phyloP scores from a whole-genome alignment of 192 early-diverging fungal species.

The Dimargaris cristalligena region DNA sequence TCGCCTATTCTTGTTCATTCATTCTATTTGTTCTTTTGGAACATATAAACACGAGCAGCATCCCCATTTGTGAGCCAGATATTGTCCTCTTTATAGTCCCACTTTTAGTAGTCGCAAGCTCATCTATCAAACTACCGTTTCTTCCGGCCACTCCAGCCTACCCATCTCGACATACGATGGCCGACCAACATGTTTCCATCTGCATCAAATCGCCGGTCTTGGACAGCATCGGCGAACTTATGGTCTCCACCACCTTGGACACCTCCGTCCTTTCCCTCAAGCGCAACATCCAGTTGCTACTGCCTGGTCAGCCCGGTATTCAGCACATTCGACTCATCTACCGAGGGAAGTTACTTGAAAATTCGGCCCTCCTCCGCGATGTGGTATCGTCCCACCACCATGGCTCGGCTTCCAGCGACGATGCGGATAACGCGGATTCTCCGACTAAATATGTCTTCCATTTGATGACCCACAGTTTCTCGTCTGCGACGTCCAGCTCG shows the following conservation, averaged over 20 bases:
- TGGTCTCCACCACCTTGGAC: background rate
- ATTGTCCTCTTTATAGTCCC: too few relatives aligned
- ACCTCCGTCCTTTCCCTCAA: background rate
- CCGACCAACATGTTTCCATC: background rate
- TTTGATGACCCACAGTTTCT: background rate
- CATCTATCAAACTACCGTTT: too few relatives aligned
- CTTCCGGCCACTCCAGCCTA: too few relatives aligned
- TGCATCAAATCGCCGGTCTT: background rate
- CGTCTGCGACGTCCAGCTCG: too few relatives aligned
- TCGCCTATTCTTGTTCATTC: background rate
- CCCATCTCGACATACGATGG: too few relatives aligned
- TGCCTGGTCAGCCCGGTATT: background rate
- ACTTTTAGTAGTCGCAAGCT: too few relatives aligned
- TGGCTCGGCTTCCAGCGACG: too few relatives aligned
- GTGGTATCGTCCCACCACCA: too few relatives aligned
- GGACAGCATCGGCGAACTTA: background rate
- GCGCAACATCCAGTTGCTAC: background rate
- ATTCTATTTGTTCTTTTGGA: background rate
- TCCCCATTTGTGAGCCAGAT: too few relatives aligned
- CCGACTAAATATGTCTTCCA: conserved; percentile 7
- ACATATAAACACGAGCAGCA: background rate
- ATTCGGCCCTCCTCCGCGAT: background rate
- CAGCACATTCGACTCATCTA: conserved; percentile 4
- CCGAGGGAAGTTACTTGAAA: background rate
- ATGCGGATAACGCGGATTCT: too few relatives aligned